Evolutionary conservation across 1,139 yeast genomes (phyloP).

Genomic region (Pichia sp.): DNA sequence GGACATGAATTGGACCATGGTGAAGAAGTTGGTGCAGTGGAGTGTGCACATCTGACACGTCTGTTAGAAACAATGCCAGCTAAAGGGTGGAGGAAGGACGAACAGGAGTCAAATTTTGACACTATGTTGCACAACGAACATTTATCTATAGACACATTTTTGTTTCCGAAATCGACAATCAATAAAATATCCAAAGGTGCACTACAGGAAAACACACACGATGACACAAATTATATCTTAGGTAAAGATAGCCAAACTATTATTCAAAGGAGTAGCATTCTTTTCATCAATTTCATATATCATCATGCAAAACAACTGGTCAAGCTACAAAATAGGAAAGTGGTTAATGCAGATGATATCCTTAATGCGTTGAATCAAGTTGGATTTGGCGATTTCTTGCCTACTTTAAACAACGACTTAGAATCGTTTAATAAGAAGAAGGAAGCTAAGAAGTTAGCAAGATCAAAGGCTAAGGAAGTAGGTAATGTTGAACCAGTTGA

Average conservation of each 20-base stretch:
- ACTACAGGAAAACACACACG: slow-evolving; percentile 19
- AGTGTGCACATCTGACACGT: no score
- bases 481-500: not conserved
- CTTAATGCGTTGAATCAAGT: slow-evolving; percentile 50
- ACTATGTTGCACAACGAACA: slow-evolving; percentile 50
- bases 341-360: slow-evolving; percentile 61
- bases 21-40: no score
- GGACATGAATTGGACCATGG: no score
- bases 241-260: slow-evolving; percentile 65
- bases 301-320: slow-evolving; percentile 56
- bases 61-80: slow-evolving; percentile 51
- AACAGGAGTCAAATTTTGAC: slow-evolving; percentile 47
- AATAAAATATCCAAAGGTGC: slow-evolving; percentile 51
- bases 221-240: slow-evolving; percentile 27
- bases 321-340: slow-evolving; percentile 47
- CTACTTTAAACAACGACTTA: slow-evolving; percentile 46
- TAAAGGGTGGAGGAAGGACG: slow-evolving; percentile 75
- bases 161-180: slow-evolving; percentile 62
- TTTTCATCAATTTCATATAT: slow-evolving; percentile 62
- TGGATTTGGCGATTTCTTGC: slow-evolving; percentile 49
- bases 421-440: slow-evolving; percentile 38
- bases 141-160: slow-evolving; percentile 55
- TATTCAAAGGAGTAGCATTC: slow-evolving; percentile 64
- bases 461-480: slow-evolving; percentile 13
- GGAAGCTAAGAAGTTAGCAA: slow-evolving; percentile 36